A percentile compares a stretch with the other conserved stretches of the same genome.
These are phyloP conservation scores for Podosphaera xanthii DNA, from an alignment of 2,329 filamentous ascomycete genomes.

Conservation along the genomic window DNA sequence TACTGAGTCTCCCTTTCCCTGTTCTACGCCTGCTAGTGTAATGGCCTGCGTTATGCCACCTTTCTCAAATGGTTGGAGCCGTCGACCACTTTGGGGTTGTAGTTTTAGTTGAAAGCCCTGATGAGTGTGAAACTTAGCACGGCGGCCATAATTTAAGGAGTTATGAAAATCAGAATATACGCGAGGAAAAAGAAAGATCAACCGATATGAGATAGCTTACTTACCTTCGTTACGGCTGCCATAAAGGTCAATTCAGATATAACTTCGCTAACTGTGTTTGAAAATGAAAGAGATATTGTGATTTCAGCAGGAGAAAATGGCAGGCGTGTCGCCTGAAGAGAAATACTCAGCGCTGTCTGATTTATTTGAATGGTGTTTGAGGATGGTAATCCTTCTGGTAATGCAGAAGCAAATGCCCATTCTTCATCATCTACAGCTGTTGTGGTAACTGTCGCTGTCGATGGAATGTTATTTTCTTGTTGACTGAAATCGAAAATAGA, in stretches of 20 bases:
- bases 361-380: constrained; percentile 40
- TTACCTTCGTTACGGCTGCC: constrained; percentile 78
- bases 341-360: constrained; percentile 46
- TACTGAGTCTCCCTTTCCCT: constrained; percentile 46
- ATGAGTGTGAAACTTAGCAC: too few species aligned
- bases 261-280: constrained; percentile 50
- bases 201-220: constrained; percentile 3
- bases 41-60: constrained; percentile 64
- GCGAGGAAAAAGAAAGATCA: not conserved
- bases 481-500: constrained; percentile 20
- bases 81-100: constrained; percentile 63
- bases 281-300: constrained; percentile 55
- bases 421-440: constrained; percentile 54
- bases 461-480: constrained; percentile 12
- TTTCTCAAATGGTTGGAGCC: constrained; percentile 45
- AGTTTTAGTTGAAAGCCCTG: constrained; percentile 64
- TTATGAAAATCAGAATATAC: too few species aligned
- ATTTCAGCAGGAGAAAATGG: constrained; percentile 24
- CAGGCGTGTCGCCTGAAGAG: constrained; percentile 46
- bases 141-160: too few species aligned
- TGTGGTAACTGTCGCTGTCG: constrained; percentile 15
- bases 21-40: constrained; percentile 50
- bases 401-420: constrained; percentile 76
- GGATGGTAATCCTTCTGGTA: constrained; percentile 34
- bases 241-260: constrained; percentile 73